These are phyloP conservation scores for Trebouxia sp. DNA, from an alignment of 139 green algal genomes.

Conservation along the genomic window DNA sequence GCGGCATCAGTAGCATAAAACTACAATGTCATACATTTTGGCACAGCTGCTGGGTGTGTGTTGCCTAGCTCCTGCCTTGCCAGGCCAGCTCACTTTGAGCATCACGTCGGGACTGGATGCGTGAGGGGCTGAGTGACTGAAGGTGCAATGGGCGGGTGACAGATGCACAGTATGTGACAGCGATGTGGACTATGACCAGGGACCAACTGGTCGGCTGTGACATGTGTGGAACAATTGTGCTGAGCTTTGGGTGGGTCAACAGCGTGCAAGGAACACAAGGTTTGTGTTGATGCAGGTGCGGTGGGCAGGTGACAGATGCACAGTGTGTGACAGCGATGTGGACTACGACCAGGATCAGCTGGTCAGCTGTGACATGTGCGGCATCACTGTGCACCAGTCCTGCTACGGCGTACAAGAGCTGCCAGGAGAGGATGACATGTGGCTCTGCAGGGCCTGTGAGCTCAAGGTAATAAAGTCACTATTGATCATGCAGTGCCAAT, in stretches of 20 bases:
- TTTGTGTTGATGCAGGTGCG: no score
- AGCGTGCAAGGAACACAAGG: no score
- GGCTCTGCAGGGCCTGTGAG: constrained; percentile 87
- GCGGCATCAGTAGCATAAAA: no score
- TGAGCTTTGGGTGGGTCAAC: no score
- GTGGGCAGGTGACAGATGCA: constrained; percentile 64
- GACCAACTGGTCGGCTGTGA: constrained; percentile 91
- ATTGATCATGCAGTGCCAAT: no score
- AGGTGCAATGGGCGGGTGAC: constrained; percentile 56
- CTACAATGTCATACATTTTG: no score
- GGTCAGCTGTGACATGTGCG: constrained; percentile 84
- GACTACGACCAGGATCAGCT: constrained; percentile 92
- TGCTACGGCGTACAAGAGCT: constrained; percentile 90
- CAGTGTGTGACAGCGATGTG: constrained; percentile 87
- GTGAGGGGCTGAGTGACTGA: no score
- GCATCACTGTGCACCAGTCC: constrained; percentile 87
- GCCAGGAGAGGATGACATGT: constrained; percentile 75
- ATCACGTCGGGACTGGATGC: no score
- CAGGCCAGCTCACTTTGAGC: no score
- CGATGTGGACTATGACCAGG: constrained; percentile 89
- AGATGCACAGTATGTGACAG: constrained; percentile 82
- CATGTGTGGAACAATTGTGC: constrained; percentile 81
- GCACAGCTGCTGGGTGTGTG: no score
- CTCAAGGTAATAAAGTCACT: constrained; percentile 29
- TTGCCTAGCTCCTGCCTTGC: no score